A percentile compares a stretch with the other conserved stretches of the same genome.
These are phyloP conservation scores for Platismatia glauca DNA, from an alignment of 495 filamentous ascomycete species.

Conservation along the genomic window DNA sequence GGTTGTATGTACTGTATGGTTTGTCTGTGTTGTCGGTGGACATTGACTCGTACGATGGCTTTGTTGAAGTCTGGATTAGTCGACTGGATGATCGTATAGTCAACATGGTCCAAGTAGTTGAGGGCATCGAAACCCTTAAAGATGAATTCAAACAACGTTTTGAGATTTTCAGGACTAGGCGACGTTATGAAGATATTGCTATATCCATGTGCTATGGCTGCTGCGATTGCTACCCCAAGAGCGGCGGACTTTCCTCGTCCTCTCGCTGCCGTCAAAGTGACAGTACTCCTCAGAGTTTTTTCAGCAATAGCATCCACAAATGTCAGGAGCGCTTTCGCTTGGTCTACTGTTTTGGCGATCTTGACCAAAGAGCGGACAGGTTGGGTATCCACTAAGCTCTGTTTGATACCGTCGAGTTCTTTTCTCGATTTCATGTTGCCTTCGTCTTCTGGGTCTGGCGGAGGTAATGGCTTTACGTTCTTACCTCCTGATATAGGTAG, in stretches of 20 bases:
- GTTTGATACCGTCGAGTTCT: conserved; percentile 82
- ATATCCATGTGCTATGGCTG: conserved; percentile 91
- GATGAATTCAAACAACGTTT: conserved; percentile 95
- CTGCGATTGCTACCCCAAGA: conserved; percentile 85
- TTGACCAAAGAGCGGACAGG: conserved; percentile 75
- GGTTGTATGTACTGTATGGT: conserved; percentile 98
- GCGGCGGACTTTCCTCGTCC: conserved; percentile 96
- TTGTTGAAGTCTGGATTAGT: conserved; percentile 99
- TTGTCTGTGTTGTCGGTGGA: conserved; percentile 90
- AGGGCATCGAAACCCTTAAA: conserved; percentile 98
- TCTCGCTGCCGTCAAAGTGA: conserved; percentile 86
- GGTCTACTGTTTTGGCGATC: conserved; percentile 83
- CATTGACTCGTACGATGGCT: conserved; percentile 92
- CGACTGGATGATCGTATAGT: conserved; percentile 97
- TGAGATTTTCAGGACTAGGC: conserved; percentile 95
- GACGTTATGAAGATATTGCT: conserved; percentile 99
- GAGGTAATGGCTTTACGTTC: conserved; percentile 74
- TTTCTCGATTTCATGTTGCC: conserved; percentile 54
- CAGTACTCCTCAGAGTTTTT: conserved; percentile 89
- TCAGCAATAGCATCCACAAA: conserved; percentile 96
- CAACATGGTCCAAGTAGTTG: conserved; percentile 83
- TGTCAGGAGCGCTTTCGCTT: conserved; percentile 87
- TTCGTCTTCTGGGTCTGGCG: conserved; percentile 56
- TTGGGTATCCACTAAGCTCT: conserved; percentile 72
- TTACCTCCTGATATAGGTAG: conserved; percentile 95